Conservation (phyloP, 495 filamentous ascomycete genomes). For the Stereocaulon alpinum region DNA sequence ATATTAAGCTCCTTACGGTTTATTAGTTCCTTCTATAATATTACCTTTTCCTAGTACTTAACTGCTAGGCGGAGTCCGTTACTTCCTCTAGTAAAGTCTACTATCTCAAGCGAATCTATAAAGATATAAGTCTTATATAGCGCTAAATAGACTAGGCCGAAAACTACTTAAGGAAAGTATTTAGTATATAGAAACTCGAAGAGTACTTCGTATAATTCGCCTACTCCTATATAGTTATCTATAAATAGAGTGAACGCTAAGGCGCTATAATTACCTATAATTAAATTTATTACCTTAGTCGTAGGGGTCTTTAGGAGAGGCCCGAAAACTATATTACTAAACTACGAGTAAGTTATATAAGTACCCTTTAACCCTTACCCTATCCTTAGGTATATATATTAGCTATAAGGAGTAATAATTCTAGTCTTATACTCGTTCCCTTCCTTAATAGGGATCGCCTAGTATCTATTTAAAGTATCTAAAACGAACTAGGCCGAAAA, state of each 20-base stretch:
- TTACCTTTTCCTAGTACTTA: no score
- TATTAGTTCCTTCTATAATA: no score
- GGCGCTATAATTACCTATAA: background rate
- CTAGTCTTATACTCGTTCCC: background rate
- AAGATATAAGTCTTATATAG: no score
- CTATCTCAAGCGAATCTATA: no score
- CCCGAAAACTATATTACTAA: no score
- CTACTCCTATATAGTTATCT: background rate
- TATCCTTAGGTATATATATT: background rate
- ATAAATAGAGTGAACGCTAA: background rate
- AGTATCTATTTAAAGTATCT: no score
- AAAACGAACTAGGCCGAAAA: no score
- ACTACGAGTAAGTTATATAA: background rate
- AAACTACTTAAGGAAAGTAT: no score
- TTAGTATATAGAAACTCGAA: no score
- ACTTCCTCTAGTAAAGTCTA: no score
- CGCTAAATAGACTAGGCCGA: no score
- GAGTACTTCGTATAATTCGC: background rate
- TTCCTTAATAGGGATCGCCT: background rate
- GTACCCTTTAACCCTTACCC: background rate
- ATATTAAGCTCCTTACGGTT: background rate
- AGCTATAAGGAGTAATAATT: background rate
- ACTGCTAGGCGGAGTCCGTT: no score
- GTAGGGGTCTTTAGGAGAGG: background rate
- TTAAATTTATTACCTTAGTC: background rate